phyloP scores from a whole-genome alignment of 23 red algal genomes.

The Gracilaria domingensis region DNA sequence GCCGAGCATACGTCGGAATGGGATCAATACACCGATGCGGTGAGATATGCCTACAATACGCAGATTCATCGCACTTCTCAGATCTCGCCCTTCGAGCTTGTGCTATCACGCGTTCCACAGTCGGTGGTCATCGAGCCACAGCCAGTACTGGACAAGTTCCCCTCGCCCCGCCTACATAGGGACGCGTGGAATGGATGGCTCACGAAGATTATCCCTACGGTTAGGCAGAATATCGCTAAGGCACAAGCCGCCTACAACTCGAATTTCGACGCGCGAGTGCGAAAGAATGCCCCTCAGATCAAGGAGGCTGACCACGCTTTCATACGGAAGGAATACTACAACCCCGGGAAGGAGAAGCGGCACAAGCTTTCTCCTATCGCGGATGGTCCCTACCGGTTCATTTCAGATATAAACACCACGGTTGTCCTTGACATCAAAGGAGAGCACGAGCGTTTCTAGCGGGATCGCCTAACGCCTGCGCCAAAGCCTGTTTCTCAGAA shows the following conservation, averaged over 20 bases:
- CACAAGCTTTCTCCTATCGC: slow-evolving; percentile 25
- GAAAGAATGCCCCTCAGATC: neutral
- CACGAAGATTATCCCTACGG: neutral
- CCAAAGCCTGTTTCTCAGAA: too few relatives aligned
- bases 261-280: neutral
- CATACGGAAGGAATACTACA: slow-evolving; percentile 3
- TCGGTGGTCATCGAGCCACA: neutral
- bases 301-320: neutral
- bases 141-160: neutral
- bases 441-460: neutral
- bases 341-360: neutral
- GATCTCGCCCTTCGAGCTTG: slow-evolving; percentile 2
- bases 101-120: neutral
- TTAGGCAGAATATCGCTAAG: neutral
- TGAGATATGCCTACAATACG: slow-evolving; percentile 14
- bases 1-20: neutral
- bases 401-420: neutral
- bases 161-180: neutral
- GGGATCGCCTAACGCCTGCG: neutral
- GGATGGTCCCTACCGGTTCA: neutral
- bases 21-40: neutral
- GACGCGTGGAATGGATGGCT: neutral
- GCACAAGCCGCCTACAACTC: neutral
- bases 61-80: neutral
- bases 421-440: slow-evolving; percentile 5